These are phyloP conservation scores for Sugiyamaella floridensis DNA, from an alignment of 805 yeast genomes.

Conservation along the genomic window DNA sequence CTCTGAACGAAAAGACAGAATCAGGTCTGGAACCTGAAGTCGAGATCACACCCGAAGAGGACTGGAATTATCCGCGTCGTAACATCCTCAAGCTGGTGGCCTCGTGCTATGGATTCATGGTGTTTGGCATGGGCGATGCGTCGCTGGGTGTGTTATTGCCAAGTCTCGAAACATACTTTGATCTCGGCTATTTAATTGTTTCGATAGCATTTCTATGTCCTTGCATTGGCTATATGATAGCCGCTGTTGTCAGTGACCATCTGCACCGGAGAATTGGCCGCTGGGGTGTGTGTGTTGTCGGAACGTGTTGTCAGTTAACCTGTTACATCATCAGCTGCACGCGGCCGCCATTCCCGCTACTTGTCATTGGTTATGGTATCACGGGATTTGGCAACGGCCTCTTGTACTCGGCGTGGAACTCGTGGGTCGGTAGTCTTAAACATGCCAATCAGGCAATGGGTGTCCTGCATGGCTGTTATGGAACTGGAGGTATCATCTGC, in stretches of 20 bases:
- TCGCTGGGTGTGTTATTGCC: constrained; percentile 56
- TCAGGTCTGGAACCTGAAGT: too few species aligned
- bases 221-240: constrained; percentile 46
- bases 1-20: too few species aligned
- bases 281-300: constrained; percentile 37
- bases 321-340: constrained; percentile 36
- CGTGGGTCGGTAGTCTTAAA: constrained; percentile 41
- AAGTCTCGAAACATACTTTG: constrained; percentile 40
- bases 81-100: constrained; percentile 12
- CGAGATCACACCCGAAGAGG: neutral
- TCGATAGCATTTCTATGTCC: constrained; percentile 47
- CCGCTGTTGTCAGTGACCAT: constrained; percentile 44
- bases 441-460: constrained; percentile 57
- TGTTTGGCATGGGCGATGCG: constrained; percentile 54
- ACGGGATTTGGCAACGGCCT: constrained; percentile 52
- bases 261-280: constrained; percentile 42
- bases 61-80: constrained; percentile 14
- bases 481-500: constrained; percentile 62
- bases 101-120: constrained; percentile 29
- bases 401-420: constrained; percentile 48
- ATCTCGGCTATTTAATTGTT: constrained; percentile 41
- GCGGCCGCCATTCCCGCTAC: constrained; percentile 38
- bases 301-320: constrained; percentile 31
- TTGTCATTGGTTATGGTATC: constrained; percentile 35
- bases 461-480: constrained; percentile 59